A percentile compares a stretch with the other conserved stretches of the same genome.
Conservation (phyloP, 306 rosid species). For the Prunus davidiana region DNA sequence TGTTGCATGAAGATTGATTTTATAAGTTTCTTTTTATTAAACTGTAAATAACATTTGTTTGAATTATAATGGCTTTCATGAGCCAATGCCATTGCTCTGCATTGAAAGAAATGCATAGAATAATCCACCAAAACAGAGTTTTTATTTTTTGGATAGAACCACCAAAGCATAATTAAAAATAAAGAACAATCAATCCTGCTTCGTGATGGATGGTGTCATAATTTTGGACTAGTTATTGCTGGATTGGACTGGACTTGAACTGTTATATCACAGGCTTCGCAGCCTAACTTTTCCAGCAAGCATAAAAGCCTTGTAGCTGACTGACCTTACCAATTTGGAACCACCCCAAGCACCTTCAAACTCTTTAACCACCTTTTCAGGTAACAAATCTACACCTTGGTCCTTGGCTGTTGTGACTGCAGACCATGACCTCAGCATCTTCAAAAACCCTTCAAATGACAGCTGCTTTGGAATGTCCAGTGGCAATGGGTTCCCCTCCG, state of each 20-base stretch:
- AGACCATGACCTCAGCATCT: slow-evolving; percentile 3
- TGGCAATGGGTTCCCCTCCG: slow-evolving; percentile 26
- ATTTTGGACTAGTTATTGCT: too few species aligned
- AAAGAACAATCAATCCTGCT: too few species aligned
- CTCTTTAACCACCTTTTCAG: slow-evolving; percentile 7
- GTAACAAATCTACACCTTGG: slow-evolving; percentile 28
- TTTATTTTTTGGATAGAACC: too few species aligned
- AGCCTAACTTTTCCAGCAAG: slow-evolving; percentile 19
- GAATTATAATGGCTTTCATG: too few species aligned
- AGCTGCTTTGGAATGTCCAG: slow-evolving; percentile 20
- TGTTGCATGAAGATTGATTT: neutral
- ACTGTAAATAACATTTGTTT: neutral
- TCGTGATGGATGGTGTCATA: too few species aligned
- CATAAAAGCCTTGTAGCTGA: slow-evolving; percentile 26
- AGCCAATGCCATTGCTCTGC: too few species aligned
- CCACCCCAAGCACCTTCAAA: slow-evolving; percentile 29
- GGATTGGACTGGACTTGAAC: too few species aligned
- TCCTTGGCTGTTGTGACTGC: slow-evolving; percentile 12
- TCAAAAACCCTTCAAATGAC: slow-evolving; percentile 11
- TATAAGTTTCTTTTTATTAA: neutral
- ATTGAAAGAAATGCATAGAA: too few species aligned
- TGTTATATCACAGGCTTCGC: too few species aligned
- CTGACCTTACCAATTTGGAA: neutral
- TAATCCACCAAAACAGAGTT: too few species aligned
- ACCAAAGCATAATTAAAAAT: too few species aligned